Evolutionary conservation across 768 basidiomycete species (phyloP).

Genomic region (Chlorophyllum brunneum): DNA sequence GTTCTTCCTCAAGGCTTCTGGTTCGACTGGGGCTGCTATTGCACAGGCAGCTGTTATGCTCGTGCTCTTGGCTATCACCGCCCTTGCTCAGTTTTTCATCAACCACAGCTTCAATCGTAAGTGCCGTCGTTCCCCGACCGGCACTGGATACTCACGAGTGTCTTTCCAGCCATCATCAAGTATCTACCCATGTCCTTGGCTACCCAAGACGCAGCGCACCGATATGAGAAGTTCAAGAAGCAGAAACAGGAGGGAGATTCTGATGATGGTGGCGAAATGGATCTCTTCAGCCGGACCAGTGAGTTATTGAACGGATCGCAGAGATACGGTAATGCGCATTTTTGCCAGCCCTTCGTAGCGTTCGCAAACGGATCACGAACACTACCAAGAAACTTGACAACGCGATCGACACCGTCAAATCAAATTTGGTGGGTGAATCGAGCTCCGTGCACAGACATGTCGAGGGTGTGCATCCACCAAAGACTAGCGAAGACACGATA

Average conservation of each 20-base stretch:
- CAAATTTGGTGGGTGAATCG: conserved; percentile 22
- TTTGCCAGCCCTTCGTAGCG: conserved; percentile 27
- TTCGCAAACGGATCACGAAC: conserved; percentile 31
- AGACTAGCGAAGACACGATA: conserved; percentile 13
- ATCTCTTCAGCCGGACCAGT: conserved; percentile 35
- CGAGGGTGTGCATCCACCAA: conserved; percentile 14
- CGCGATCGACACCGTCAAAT: conserved; percentile 27
- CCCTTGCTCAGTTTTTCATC: conserved; percentile 36
- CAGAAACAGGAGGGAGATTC: conserved; percentile 15
- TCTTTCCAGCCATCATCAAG: conserved; percentile 39
- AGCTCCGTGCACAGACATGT: conserved; percentile 13
- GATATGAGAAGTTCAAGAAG: conserved; percentile 33
- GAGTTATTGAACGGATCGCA: conserved; percentile 11
- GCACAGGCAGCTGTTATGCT: conserved; percentile 53
- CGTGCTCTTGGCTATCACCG: conserved; percentile 52
- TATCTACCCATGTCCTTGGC: conserved; percentile 64
- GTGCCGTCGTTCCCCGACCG: conserved; percentile 15
- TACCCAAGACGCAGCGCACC: conserved; percentile 47
- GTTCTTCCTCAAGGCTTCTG: conserved; percentile 56
- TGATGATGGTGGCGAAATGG: conserved; percentile 25
- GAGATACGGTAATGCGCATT: not conserved
- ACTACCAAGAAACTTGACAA: conserved; percentile 25
- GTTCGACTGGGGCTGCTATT: conserved; percentile 32
- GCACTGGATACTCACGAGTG: not conserved
- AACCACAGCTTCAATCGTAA: conserved; percentile 37